phyloP scores from a whole-genome alignment of 2,329 filamentous ascomycete species.

The Penicillium sclerotiorum region DNA sequence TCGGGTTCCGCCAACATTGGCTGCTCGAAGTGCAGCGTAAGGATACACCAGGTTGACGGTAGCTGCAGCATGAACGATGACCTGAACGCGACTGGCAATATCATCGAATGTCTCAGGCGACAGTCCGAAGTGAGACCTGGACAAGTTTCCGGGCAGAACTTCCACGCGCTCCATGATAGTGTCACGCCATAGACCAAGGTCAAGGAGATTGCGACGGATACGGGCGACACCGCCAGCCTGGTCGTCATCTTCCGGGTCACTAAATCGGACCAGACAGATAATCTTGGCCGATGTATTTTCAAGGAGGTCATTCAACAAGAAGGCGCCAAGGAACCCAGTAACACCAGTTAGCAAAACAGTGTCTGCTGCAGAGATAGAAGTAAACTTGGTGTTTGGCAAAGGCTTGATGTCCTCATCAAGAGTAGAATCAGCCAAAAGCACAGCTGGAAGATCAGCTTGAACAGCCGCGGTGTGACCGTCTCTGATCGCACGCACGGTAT shows the following conservation, averaged over 20 bases:
- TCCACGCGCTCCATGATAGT: slow-evolving; percentile 77
- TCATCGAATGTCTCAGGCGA: slow-evolving; percentile 66
- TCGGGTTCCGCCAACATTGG: slow-evolving; percentile 77
- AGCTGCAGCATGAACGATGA: slow-evolving; percentile 76
- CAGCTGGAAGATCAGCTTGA: slow-evolving; percentile 72
- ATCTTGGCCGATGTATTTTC: slow-evolving; percentile 70
- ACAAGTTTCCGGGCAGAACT: slow-evolving; percentile 72
- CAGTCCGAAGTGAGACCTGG: slow-evolving; percentile 69
- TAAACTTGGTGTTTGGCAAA: slow-evolving; percentile 53
- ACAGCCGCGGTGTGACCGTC: slow-evolving; percentile 74
- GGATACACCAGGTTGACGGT: slow-evolving; percentile 82
- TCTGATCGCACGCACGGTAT: slow-evolving; percentile 69
- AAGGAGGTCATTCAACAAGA: slow-evolving; percentile 69
- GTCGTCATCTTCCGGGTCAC: slow-evolving; percentile 66
- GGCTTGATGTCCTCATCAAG: slow-evolving; percentile 72
- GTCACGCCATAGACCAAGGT: slow-evolving; percentile 76
- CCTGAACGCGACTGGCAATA: slow-evolving; percentile 66
- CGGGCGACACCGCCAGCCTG: slow-evolving; percentile 69
- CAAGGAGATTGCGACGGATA: slow-evolving; percentile 74
- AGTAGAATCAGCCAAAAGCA: slow-evolving; percentile 66
- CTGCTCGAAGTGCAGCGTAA: slow-evolving; percentile 72
- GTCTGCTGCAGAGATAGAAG: slow-evolving; percentile 64
- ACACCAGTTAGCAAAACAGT: slow-evolving; percentile 74
- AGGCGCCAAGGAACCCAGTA: slow-evolving; percentile 76
- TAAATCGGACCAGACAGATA: slow-evolving; percentile 73